Conservation (phyloP, 176 grass and related monocot genomes). For the Triticum dicoccoides region DNA sequence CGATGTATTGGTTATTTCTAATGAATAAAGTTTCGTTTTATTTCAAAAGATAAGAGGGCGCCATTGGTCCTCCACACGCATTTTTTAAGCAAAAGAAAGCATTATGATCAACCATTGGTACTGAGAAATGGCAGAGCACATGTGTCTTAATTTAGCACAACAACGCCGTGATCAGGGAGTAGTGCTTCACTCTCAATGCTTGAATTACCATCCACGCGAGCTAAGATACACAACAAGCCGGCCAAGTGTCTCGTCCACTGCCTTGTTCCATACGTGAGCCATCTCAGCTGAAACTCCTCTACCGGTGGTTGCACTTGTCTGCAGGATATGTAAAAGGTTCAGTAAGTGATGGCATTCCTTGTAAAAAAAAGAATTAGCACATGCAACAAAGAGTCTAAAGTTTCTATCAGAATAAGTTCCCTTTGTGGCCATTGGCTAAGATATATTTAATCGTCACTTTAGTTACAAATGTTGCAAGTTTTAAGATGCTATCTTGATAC, state of each 20-base stretch:
- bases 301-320: conserved; percentile 17
- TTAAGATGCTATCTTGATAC: not conserved
- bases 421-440: not conserved
- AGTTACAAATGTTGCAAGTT: not conserved
- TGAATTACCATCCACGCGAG: conserved; percentile 55
- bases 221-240: conserved; percentile 52
- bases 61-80: not conserved
- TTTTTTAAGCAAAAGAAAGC: conserved; percentile 17
- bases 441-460: not conserved
- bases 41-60: not conserved
- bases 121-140: conserved; percentile 9
- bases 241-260: conserved; percentile 52
- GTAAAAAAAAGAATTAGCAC: not conserved
- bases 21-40: too few species aligned
- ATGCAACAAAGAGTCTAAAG: not conserved
- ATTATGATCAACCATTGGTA: not conserved
- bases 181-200: not conserved
- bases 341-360: not conserved
- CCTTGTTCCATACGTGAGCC: conserved; percentile 55
- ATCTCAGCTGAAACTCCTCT: conserved; percentile 23
- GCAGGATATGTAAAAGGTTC: not conserved
- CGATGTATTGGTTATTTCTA: too few species aligned
- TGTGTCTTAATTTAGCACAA: not conserved
- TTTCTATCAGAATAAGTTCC: not conserved
- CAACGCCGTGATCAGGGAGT: not conserved